Evolutionary conservation across 192 early-diverging fungal genomes (phyloP).

Genomic region (Podila verticillata): DNA sequence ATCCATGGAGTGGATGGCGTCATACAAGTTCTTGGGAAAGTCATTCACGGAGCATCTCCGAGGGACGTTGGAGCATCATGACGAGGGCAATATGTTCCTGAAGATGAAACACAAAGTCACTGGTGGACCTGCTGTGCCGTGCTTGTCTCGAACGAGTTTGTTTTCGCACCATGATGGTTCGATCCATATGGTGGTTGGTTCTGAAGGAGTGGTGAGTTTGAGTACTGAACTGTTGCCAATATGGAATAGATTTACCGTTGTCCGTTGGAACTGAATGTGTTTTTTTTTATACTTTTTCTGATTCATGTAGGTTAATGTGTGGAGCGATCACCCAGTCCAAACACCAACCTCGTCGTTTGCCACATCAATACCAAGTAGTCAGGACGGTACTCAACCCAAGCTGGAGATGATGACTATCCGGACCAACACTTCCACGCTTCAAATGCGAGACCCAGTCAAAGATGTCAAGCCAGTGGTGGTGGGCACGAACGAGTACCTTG

Average conservation of each 20-base stretch:
- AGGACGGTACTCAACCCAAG: neutral
- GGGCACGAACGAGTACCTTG: conserved; percentile 20
- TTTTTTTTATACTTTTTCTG: neutral
- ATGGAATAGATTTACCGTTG: neutral
- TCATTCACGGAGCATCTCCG: conserved; percentile 20
- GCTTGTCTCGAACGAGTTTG: conserved; percentile 20
- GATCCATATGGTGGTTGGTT: conserved; percentile 31
- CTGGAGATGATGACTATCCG: neutral
- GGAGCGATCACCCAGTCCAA: neutral
- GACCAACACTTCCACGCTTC: neutral
- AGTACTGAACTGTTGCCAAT: neutral
- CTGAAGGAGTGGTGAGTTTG: conserved; percentile 18
- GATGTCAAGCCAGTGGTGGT: conserved; percentile 29
- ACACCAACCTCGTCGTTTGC: neutral
- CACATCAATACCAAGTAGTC: neutral
- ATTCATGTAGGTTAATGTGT: neutral
- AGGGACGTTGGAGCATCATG: conserved; percentile 12
- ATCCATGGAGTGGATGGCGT: conserved; percentile 40
- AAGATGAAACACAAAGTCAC: conserved; percentile 19
- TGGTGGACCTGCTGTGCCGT: conserved; percentile 16
- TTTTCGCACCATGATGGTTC: conserved; percentile 25
- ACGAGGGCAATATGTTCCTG: conserved; percentile 7
- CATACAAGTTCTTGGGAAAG: conserved; percentile 20
- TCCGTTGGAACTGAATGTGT: neutral
- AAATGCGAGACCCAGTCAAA: conserved; percentile 1